Evolutionary conservation across 805 yeast genomes (phyloP), one percentile per base, ranked within the genome.

Genomic region (Pichia phayaonensis): DNA sequence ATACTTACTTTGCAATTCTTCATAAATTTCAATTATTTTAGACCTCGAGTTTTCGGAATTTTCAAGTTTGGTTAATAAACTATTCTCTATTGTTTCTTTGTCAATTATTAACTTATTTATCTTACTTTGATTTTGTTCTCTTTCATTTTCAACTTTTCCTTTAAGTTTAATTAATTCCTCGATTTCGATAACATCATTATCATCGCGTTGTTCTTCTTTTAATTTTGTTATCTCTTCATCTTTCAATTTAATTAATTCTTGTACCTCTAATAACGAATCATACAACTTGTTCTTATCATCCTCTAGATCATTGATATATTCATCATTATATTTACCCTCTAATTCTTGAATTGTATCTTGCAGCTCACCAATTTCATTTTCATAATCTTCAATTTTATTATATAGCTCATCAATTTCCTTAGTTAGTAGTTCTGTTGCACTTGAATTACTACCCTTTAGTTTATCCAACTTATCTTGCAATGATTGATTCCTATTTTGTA

Each of bases 21-120:
- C 72, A 40, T 72, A 63, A 23, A 73, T 72, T 31, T 64, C 61
- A 42, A 66, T 61, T 16, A 76, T 60, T 22, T 61, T 64, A 4
- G 63, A 56, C 21, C 74, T 66, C 42, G 73, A 73, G 20, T 59
- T 57, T 34, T 67, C 68, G 49, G 75, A 59, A 6, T 63, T 59
- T 15, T 67, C 68, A 12, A 75, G 62, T 49, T 74, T 68, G 46
- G 51, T 58, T 31, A 55, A 55, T 54, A 63, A 62, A 42, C 56
- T 62, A 56, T 72, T 73, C 7, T 61, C 56, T 38, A 62, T 61
- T 31, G 50, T 46, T 27, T 55, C 47, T 39, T 69, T 68, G 8
- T 61, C 58, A 41, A 61, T 62, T 31, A 51, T 49, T 16, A 58
- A 46, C 20, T 50, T 51, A 23, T 53, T 48, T 15, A 55, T 54